These are phyloP conservation scores for Zygoascus biomembranicola DNA, from an alignment of 805 yeast species.

Conservation along the genomic window DNA sequence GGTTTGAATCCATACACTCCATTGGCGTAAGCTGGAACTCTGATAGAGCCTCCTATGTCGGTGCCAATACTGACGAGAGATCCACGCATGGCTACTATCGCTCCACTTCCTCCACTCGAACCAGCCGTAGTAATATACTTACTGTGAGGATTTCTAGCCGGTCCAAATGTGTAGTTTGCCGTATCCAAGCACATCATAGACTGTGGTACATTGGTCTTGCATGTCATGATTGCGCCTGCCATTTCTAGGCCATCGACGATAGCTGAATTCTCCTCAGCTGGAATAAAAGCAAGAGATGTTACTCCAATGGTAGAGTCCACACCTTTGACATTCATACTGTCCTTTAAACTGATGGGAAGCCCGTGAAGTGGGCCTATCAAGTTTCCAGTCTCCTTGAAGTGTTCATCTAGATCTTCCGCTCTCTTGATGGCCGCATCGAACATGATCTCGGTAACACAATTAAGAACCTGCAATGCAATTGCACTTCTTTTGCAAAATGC, in stretches of 20 bases:
- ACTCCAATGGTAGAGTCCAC: constrained; percentile 42
- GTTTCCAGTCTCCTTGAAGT: constrained; percentile 21
- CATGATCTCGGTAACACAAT: constrained; percentile 31
- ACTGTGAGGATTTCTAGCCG: constrained; percentile 35
- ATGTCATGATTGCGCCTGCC: constrained; percentile 45
- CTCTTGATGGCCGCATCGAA: constrained; percentile 47
- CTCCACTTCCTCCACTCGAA: constrained; percentile 46
- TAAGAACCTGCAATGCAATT: constrained; percentile 46
- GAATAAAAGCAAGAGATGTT: constrained; percentile 30
- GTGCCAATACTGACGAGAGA: constrained; percentile 45
- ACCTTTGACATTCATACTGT: constrained; percentile 39
- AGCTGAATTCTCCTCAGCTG: constrained; percentile 26
- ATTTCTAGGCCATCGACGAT: constrained; percentile 35
- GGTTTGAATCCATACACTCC: constrained; percentile 44
- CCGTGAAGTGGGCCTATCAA: constrained; percentile 57
- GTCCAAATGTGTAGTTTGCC: constrained; percentile 37
- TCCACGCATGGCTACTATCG: constrained; percentile 37
- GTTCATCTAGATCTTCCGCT: constrained; percentile 48
- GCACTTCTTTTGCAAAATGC: constrained; percentile 56
- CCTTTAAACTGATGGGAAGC: constrained; percentile 54
- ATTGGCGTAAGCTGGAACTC: constrained; percentile 41
- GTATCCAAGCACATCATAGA: constrained; percentile 45
- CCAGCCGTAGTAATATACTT: constrained; percentile 37
- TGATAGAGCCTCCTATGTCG: constrained; percentile 48
- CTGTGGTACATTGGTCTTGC: constrained; percentile 46